Base-by-base conservation (phyloP, 176 grass and related monocot species). In the Musa schizocarpa region DNA sequence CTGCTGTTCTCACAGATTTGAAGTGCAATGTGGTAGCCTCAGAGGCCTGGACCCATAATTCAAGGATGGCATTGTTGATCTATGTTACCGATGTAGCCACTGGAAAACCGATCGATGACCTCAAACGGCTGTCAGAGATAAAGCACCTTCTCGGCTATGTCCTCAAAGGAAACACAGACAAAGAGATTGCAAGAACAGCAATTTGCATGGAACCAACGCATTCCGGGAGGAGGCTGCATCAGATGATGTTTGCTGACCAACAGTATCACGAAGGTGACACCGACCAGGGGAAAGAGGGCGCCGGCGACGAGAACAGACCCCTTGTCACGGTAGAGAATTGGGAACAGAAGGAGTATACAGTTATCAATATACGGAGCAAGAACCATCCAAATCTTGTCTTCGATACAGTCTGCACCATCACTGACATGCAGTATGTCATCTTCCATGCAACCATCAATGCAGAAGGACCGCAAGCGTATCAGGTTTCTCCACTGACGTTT, bases 321-420 rank as follows among this genome's bases (percentile, higher is more conserved):
- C 34, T 51, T 9, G 84, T 97, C 0, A 85, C 65, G 1, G 86
- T 97, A 27, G 93, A 88, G 77, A 83, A 93, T 63, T 97, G 90
- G 56, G 82, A 75, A 2, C 90, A 97, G 80, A 43, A 87, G 22
- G 93, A 82, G 9, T 97, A 97, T 76, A 93, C 87, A 9, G 78
- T 90, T 13, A 90, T 93, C 66, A 90, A 90, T 77, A 81, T 93
- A 8, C 80, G 77, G 66, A 90, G 93, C 82, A 72, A 85, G 11
- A 90, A 97, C 80, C 78, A 87, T 11, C 23, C 86, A 11, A 97
- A 97, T 83, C 77, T 97, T 62, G 74, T 97, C 43, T 97, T 97
- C 29, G 93, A 97, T 76, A 90, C 88, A 7, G 90, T 97, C 70
- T 97, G 90, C 82, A 97, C 93, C 9, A 76, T 98, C 48, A 98